Base-by-base conservation (phyloP, 108 stramenopile genomes). In the Fragilaria crotonensis region DNA sequence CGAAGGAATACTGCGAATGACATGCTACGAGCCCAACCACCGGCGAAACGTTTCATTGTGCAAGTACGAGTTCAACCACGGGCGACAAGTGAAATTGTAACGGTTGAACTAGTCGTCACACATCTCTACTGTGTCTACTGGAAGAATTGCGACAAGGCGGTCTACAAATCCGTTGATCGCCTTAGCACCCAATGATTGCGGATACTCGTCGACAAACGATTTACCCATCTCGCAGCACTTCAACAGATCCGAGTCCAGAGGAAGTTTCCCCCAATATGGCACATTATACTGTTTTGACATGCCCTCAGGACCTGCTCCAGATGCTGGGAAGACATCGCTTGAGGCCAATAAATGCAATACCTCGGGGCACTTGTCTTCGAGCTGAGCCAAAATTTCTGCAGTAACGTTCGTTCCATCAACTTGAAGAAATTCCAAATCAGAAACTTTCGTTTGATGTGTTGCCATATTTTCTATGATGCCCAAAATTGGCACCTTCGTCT, bases 401-500 rank as follows among this genome's bases (percentile, higher is more conserved):
- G n/a, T n/a, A n/a, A n/a, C n/a, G 54, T 78, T 50, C 1, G 89
- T 89, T 31, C 74, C 74, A 60, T 90, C 87, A 20, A 52, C 48
- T 30, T 60, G 49, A 20, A 53, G 45, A 73, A 89, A 95, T 26
- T 54, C 69, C 56, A 96, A 59, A 28, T 78, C 64, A 4, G 68
- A 54, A 5, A 96, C 52, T n/a, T 60, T 69, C 1, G 87, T 68
- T 64, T 76, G 71, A 52, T 76, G 85, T 23, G 59, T 60, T 25
- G 90, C 87, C 99, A 99, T 99, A 57, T 99, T 99, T 62, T 98
- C 99, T 25, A 99, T 93, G 1, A 99, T 73, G 1, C 99, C 99
- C 64, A 99, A 51, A 7, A 99, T 94, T 4, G 72, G 83, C 30
- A 96, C 77, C 32, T 83, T 81, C 0, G 98, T 98, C 67, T 99